Base-by-base conservation (phyloP, 139 green algal genomes). In the Asterochloris erici region DNA sequence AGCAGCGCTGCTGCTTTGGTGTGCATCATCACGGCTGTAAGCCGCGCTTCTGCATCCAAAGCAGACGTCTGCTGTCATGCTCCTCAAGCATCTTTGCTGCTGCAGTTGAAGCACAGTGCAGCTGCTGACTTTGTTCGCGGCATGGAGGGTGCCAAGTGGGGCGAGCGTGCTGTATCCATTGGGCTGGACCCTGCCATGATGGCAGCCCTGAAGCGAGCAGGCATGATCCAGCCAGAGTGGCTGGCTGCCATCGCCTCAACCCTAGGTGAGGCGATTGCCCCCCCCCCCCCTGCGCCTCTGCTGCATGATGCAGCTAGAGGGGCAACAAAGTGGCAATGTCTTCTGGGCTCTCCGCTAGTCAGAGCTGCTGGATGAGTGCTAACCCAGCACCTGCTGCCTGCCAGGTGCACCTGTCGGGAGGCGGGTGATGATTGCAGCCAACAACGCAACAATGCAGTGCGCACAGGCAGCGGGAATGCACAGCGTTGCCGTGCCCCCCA, bases 391-490 rank as follows among this genome's bases (percentile, higher is more conserved):
- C 38, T 54, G 38, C 38, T 54, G 38, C 38, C 38, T 54, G 38
- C 38, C 38, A 54, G 38, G 38, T 2, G 38, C 38, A 54, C 38
- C 38, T 54, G 38, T 54, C 6, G 38, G 38, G 38, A 54, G 38
- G 38, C 38, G 38, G 38, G 38, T 54, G 38, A 54, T 54, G 38
- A 54, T 54, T 54, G 38, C 38, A 54, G 38, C 38, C 38, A 54
- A 54, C 38, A 54, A 54, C 38, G 38, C 38, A 6, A 54, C 0
- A 24, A 2, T 90, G 85, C 64, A 91, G 78, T 79, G 83, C 64
- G 83, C 66, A 23, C 85, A 89, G 70, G 76, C 66, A 0, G 86
- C 79, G 15, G 87, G 87, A 26, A 86, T 91, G 86, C 82, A 88
- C 15, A 60, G 77, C 4, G 80, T 85, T 24, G 84, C 79, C 14